Evolutionary conservation across 192 early-diverging fungal species (phyloP), one percentile per base, ranked within the genome.

Genomic region (Coemansia sp.): DNA sequence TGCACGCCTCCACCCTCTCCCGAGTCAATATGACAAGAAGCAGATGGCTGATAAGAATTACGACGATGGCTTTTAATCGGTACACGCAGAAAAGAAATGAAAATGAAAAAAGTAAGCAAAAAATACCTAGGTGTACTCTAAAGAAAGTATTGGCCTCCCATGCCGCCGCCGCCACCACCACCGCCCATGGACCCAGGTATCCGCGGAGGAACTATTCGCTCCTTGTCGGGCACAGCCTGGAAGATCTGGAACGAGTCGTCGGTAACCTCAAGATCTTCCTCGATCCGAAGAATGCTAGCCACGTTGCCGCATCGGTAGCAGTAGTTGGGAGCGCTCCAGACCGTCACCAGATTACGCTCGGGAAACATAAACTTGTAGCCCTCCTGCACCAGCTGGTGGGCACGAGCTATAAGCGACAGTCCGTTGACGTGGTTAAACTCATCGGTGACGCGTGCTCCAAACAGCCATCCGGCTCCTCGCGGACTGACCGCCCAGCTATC

Each of bases 261-360:
- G 55, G 89, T 86, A 60, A 98, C 83, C 33, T 89, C 86, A 22
- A 87, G 56, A 76, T 88, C 89, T 83, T 90, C 54, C 85, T 93
- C 82, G 56, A 83, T 79, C 42, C 71, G 59, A 60, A 83, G 61
- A 31, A 99, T 98, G 56, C 94, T 93, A 10, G 96, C 96, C 34
- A 98, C 94, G 71, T 99, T 97, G 57, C 94, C 95, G 66, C 96
- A 98, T 42, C 96, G 90, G 77, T 97, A 97, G 75, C 96, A 98
- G 75, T 98, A 98, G 75, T 98, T 96, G 32, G 95, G 95, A 14
- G 95, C 96, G 28, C 91, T 93, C 96, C 96, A 97, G 25, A 90
- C 89, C 7, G 97, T 99, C n/a, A 97, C 96, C 67, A 99, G 83
- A 58, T 94, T 96, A 59, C 96, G 90, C 68, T 97, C 65, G 11